Evolutionary conservation across 2,329 filamentous ascomycete species (phyloP).

Genomic region (Colletotrichum sublineola): DNA sequence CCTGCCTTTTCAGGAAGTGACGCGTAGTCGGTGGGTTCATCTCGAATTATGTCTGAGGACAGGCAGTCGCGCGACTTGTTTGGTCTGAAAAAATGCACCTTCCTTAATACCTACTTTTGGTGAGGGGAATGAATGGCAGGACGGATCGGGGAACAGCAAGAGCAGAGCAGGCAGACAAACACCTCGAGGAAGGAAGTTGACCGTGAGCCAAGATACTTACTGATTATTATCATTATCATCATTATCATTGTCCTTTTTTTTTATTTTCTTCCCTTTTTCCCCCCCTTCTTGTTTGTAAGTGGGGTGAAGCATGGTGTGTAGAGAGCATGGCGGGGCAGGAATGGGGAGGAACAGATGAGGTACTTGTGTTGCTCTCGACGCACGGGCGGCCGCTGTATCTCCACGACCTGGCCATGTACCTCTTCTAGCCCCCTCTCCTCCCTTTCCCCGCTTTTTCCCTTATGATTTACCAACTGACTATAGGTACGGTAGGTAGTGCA

Average conservation of each 20-base stretch:
- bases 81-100: background rate
- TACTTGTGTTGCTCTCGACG: constrained; percentile 32
- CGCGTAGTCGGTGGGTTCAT: background rate
- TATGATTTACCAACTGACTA: too few relatives aligned
- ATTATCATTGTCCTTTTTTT: too few relatives aligned
- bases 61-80: background rate
- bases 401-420: constrained; percentile 21
- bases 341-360: background rate
- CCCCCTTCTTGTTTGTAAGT: too few relatives aligned
- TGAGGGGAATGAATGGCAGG: background rate
- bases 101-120: background rate
- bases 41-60: background rate
- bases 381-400: constrained; percentile 40
- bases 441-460: too few relatives aligned
- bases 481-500: too few relatives aligned
- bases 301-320: background rate
- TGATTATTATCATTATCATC: too few relatives aligned
- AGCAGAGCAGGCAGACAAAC: background rate
- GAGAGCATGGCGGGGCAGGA: constrained; percentile 1
- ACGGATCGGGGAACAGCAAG: background rate
- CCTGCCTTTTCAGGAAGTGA: background rate
- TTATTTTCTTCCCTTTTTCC: background rate
- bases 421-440: background rate
- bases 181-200: background rate
- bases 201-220: background rate